Evolutionary conservation across 2,329 filamentous ascomycete species (phyloP).

Genomic region (Colletotrichum abscissum): DNA sequence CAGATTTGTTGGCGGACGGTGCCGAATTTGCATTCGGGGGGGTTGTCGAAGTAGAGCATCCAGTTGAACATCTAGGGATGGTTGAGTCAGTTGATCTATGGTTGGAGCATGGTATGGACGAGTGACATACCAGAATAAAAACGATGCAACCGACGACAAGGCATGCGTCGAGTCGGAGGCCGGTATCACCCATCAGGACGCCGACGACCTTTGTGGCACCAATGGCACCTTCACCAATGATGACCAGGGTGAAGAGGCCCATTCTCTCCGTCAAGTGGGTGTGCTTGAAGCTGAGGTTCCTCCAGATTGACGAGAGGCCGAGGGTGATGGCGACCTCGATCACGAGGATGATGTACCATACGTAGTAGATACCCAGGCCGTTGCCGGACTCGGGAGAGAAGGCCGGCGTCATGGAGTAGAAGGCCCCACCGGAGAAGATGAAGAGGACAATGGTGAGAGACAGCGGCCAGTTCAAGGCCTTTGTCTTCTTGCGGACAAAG

Average conservation of each 20-base stretch:
- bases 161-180: constrained; percentile 13
- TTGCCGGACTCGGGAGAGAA: constrained; percentile 31
- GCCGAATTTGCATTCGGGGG: constrained; percentile 60
- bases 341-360: constrained; percentile 61
- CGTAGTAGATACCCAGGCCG: constrained; percentile 50
- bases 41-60: constrained; percentile 68
- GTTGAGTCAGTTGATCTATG: neutral
- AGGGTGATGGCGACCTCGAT: constrained; percentile 60
- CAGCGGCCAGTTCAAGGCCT: constrained; percentile 41
- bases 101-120: fast-evolving
- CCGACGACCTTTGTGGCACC: constrained; percentile 58
- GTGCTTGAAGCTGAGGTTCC: constrained; percentile 64
- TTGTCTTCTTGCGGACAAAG: constrained; percentile 44
- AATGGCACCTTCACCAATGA: constrained; percentile 69
- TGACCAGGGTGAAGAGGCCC: constrained; percentile 68
- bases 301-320: constrained; percentile 58
- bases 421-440: constrained; percentile 46
- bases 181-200: constrained; percentile 32
- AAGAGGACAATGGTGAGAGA: constrained; percentile 45
- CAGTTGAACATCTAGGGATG: constrained; percentile 52
- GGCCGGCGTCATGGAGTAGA: constrained; percentile 26
- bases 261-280: constrained; percentile 69
- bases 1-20: constrained; percentile 64
- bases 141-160: constrained; percentile 26
- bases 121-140: constrained; percentile 32